Evolutionary conservation across 2,329 filamentous ascomycete species (phyloP).

Genomic region (Fusarium lyarnte): DNA sequence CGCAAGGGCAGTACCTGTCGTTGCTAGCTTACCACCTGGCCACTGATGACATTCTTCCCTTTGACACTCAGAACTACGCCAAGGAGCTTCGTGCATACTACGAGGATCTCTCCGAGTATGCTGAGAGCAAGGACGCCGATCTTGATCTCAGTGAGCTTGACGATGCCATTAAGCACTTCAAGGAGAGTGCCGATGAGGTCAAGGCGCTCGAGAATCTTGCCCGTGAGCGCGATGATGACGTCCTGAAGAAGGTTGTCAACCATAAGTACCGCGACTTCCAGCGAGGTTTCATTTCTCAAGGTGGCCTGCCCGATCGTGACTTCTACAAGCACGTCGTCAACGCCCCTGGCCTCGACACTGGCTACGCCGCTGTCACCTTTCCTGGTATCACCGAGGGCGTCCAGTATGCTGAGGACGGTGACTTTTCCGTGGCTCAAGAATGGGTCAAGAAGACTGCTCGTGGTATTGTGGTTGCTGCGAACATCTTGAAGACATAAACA

Average conservation of each 20-base stretch:
- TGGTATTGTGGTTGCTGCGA: conserved; percentile 48
- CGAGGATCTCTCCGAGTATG: conserved; percentile 48
- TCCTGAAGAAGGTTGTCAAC: conserved; percentile 52
- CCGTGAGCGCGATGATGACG: conserved; percentile 38
- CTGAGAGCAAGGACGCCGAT: conserved; percentile 45
- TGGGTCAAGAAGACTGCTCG: conserved; percentile 50
- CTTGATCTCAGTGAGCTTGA: conserved; percentile 52
- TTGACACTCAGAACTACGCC: conserved; percentile 54
- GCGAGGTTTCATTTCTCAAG: conserved; percentile 58
- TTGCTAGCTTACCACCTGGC: conserved; percentile 53
- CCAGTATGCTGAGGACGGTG: conserved; percentile 56
- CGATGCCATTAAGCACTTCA: conserved; percentile 52
- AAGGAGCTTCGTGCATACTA: conserved; percentile 52
- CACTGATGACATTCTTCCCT: conserved; percentile 50
- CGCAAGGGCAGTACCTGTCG: conserved; percentile 60
- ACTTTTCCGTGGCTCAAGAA: conserved; percentile 45
- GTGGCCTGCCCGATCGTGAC: conserved; percentile 56
- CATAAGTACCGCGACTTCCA: conserved; percentile 60
- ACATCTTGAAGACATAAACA: conserved; percentile 44
- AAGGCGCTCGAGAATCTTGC: conserved; percentile 48
- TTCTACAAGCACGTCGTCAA: conserved; percentile 59
- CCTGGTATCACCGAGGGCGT: conserved; percentile 74
- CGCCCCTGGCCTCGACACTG: conserved; percentile 58
- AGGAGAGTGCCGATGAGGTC: conserved; percentile 44
- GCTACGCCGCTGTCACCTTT: conserved; percentile 54